phyloP scores from a whole-genome alignment of 2,329 filamentous ascomycete genomes.

The Magnaporthiopsis rhizophila region DNA sequence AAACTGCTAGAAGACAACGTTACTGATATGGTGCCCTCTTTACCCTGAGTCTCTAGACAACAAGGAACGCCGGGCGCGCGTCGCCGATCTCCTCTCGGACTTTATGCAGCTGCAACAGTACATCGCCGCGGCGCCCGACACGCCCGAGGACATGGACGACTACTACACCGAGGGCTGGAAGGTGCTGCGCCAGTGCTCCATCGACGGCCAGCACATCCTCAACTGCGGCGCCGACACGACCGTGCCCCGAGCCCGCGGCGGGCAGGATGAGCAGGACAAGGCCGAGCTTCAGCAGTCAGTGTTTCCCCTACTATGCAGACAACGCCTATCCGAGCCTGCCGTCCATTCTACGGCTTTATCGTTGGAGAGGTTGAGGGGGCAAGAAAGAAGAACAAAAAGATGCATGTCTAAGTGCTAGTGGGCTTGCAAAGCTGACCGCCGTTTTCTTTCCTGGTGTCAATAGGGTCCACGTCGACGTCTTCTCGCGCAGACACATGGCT shows the following conservation, averaged over 20 bases:
- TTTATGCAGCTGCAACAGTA: constrained; percentile 55
- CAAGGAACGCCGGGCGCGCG: constrained; percentile 48
- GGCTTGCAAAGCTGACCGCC: too few relatives aligned
- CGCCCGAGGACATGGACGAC: constrained; percentile 48
- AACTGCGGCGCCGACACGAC: constrained; percentile 55
- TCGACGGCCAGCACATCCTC: constrained; percentile 57
- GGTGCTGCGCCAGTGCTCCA: constrained; percentile 50
- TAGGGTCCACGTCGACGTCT: constrained; percentile 53
- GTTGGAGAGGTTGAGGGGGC: background rate
- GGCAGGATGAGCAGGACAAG: constrained; percentile 51
- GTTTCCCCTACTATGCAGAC: background rate
- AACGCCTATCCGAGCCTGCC: constrained; percentile 10
- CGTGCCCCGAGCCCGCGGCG: constrained; percentile 44
- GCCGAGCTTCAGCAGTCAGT: constrained; percentile 56
- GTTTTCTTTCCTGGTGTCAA: background rate
- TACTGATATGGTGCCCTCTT: background rate
- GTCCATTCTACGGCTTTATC: background rate
- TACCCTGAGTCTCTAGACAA: constrained; percentile 38
- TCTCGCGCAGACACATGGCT: constrained; percentile 52
- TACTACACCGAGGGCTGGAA: constrained; percentile 58
- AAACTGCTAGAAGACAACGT: background rate
- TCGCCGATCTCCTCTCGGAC: constrained; percentile 54
- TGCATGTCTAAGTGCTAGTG: background rate
- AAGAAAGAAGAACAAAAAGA: background rate
- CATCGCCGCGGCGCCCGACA: constrained; percentile 48